A percentile compares a stretch with the other conserved stretches of the same genome.
These are phyloP conservation scores for Nannochloropsis salina DNA, from an alignment of 108 stramenopile species.

Conservation along the genomic window DNA sequence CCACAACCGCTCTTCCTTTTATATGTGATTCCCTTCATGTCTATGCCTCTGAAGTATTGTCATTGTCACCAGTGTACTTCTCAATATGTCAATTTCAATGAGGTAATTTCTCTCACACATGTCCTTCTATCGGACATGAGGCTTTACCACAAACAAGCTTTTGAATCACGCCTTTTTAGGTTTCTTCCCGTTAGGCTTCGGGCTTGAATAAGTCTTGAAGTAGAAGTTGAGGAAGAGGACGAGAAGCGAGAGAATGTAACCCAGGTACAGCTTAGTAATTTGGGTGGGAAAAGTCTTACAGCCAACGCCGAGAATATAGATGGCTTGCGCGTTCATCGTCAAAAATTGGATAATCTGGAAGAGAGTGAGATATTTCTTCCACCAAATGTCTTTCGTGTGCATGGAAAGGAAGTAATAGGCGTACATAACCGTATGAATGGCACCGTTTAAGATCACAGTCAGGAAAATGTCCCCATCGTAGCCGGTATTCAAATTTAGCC, in stretches of 20 bases:
- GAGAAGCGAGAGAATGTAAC: slow-evolving; percentile 90
- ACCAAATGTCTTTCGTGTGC: slow-evolving; percentile 98
- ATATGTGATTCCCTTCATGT: too few species aligned
- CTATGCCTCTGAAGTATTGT: too few species aligned
- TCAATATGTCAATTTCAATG: too few species aligned
- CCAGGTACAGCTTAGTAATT: slow-evolving; percentile 70
- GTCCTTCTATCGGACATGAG: too few species aligned
- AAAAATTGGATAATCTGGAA: slow-evolving; percentile 95
- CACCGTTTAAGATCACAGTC: slow-evolving; percentile 90
- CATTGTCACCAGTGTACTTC: too few species aligned
- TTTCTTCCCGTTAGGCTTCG: slow-evolving; percentile 68
- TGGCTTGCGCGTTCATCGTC: slow-evolving; percentile 92
- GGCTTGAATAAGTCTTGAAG: slow-evolving; percentile 71
- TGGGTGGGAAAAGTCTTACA: slow-evolving; percentile 56
- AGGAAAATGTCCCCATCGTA: slow-evolving; percentile 95
- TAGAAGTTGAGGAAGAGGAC: slow-evolving; percentile 94
- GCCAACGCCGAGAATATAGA: slow-evolving; percentile 67
- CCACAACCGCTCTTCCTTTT: too few species aligned
- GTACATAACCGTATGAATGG: slow-evolving; percentile 99
- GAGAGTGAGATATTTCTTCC: slow-evolving; percentile 86
- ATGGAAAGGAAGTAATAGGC: slow-evolving; percentile 99
- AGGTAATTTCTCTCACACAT: too few species aligned
- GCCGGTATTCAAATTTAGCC: slow-evolving; percentile 74
- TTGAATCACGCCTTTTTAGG: slow-evolving; percentile 54
- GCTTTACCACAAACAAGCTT: too few species aligned